Evolutionary conservation across 1,139 yeast species (phyloP).

Genomic region (Blastobotrys persicus): DNA sequence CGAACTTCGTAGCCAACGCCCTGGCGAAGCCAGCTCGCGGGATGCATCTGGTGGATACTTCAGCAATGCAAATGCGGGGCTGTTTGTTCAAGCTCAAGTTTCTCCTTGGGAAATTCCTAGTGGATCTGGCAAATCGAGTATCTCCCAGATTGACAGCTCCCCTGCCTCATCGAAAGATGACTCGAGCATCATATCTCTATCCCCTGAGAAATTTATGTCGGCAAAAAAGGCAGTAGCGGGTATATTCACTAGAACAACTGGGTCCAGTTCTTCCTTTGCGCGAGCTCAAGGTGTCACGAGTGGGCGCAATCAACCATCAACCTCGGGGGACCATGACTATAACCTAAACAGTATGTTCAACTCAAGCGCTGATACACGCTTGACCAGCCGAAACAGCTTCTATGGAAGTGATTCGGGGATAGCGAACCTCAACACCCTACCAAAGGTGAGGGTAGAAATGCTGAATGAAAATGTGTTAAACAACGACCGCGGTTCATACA

Average conservation of each 20-base stretch:
- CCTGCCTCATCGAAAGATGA: constrained; percentile 21
- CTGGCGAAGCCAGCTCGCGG: neutral
- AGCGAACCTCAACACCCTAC: constrained; percentile 17
- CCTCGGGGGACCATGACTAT: constrained; percentile 21
- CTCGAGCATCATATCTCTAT: constrained; percentile 23
- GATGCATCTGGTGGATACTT: neutral
- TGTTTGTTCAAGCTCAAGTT: neutral
- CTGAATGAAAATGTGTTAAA: constrained; percentile 57
- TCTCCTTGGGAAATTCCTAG: constrained; percentile 21
- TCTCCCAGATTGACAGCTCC: constrained; percentile 1
- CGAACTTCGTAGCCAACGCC: neutral
- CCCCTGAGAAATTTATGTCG: constrained; percentile 29
- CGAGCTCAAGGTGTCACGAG: neutral
- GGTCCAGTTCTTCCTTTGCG: neutral
- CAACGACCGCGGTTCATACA: constrained; percentile 20
- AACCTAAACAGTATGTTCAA: constrained; percentile 20
- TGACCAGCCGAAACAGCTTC: constrained; percentile 25
- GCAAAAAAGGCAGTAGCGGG: constrained; percentile 35
- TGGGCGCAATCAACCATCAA: neutral
- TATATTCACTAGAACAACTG: constrained; percentile 18
- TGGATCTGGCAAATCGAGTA: constrained; percentile 3
- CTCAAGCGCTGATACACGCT: constrained; percentile 21
- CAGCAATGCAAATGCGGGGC: neutral
- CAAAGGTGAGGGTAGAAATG: constrained; percentile 46
- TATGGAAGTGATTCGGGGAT: constrained; percentile 17